A percentile compares a stretch with the other conserved stretches of the same genome.
These are phyloP conservation scores for Penicillium bovifimosum DNA, from an alignment of 495 filamentous ascomycete genomes.

Conservation along the genomic window DNA sequence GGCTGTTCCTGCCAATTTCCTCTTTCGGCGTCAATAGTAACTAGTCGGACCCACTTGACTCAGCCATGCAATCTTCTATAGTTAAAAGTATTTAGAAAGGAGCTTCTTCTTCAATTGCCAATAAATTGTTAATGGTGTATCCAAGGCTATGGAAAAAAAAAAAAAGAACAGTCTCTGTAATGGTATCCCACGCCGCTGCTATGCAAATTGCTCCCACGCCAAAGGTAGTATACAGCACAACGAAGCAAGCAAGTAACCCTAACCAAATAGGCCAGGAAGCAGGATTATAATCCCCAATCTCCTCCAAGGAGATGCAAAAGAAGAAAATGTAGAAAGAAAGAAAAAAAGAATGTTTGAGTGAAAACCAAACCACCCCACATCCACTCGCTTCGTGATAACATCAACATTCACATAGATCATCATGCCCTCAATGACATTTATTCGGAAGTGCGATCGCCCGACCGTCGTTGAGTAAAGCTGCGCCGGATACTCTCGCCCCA, in stretches of 20 bases:
- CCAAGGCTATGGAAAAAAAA: not conserved
- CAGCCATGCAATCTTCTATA: conserved; percentile 17
- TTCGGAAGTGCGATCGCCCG: conserved; percentile 27
- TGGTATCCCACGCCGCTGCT: conserved; percentile 24
- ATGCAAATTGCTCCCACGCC: conserved; percentile 23
- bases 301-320: not conserved
- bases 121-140: not conserved
- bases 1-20: not conserved
- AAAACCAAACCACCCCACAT: conserved; percentile 9
- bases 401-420: conserved; percentile 6
- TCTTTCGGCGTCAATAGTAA: conserved; percentile 4
- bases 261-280: not conserved
- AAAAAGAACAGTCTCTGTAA: not conserved
- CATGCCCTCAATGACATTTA: not conserved
- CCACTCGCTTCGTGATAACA: conserved; percentile 11
- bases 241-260: conserved; percentile 1
- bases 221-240: conserved; percentile 19
- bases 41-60: conserved; percentile 23
- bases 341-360: conserved; percentile 22
- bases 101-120: not conserved
- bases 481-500: conserved; percentile 90
- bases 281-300: not conserved
- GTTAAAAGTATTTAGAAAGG: not conserved
- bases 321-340: conserved; percentile 3
- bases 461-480: conserved; percentile 73